These are phyloP conservation scores for Russula brevipes DNA, from an alignment of 768 basidiomycete species.

Conservation along the genomic window DNA sequence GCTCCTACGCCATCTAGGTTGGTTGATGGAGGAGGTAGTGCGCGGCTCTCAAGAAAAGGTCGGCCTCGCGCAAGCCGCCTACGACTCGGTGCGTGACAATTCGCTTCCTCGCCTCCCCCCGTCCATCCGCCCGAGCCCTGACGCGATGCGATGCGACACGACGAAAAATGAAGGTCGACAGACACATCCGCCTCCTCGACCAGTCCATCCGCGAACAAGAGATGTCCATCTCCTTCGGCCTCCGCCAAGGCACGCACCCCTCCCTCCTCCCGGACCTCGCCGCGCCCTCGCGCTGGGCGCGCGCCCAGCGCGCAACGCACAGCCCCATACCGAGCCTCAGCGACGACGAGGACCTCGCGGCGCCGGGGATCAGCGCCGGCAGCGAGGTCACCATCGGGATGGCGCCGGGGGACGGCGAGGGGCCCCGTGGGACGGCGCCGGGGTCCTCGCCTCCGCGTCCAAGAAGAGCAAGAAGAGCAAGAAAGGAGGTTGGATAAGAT, in stretches of 20 bases:
- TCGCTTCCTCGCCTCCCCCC: background rate
- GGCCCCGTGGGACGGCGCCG: background rate
- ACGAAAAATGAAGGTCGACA: constrained; percentile 51
- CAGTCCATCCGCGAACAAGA: constrained; percentile 64
- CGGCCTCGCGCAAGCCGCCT: constrained; percentile 24
- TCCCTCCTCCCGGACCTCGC: constrained; percentile 59
- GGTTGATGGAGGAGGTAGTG: constrained; percentile 22
- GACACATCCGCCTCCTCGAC: constrained; percentile 74
- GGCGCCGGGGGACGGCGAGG: constrained; percentile 12
- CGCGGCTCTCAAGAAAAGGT: constrained; percentile 26
- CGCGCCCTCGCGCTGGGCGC: constrained; percentile 46
- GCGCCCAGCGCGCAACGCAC: constrained; percentile 39
- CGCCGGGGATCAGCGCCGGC: constrained; percentile 7
- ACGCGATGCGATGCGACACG: background rate
- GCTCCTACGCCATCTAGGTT: constrained; percentile 18
- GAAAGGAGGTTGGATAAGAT: constrained; percentile 28
- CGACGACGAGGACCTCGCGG: constrained; percentile 19
- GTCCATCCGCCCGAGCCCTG: background rate
- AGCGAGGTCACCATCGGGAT: constrained; percentile 19
- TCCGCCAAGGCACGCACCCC: constrained; percentile 49
- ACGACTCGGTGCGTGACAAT: constrained; percentile 22
- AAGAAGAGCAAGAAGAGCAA: constrained; percentile 27
- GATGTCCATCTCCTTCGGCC: constrained; percentile 48
- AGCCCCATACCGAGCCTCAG: constrained; percentile 38
- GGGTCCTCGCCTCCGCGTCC: constrained; percentile 1